Evolutionary conservation across 2,329 filamentous ascomycete genomes (phyloP).

Genomic region (Nigrospora sphaerica): DNA sequence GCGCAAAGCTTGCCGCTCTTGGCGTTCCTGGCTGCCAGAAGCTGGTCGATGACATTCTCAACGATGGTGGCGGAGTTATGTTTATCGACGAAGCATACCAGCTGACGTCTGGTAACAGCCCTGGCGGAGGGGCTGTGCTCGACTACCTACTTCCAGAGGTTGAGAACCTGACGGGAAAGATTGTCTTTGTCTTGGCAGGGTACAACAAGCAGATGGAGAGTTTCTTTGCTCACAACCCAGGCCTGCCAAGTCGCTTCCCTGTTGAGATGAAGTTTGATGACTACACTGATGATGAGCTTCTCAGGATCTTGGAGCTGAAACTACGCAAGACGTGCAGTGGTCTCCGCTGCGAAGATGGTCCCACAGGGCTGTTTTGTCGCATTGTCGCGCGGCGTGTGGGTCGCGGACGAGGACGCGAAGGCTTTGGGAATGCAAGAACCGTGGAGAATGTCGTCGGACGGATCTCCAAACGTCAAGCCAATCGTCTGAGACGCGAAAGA

Average conservation of each 20-base stretch:
- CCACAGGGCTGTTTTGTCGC: constrained; percentile 53
- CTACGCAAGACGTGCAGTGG: constrained; percentile 47
- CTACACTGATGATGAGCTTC: constrained; percentile 59
- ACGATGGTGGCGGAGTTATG: constrained; percentile 57
- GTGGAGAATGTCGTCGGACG: constrained; percentile 53
- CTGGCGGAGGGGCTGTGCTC: constrained; percentile 53
- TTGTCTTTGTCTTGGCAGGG: constrained; percentile 67
- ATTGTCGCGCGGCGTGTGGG: constrained; percentile 58
- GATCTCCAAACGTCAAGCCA: constrained; percentile 52
- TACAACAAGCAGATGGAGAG: constrained; percentile 70
- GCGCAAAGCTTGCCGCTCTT: constrained; percentile 55
- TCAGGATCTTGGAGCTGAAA: constrained; percentile 49
- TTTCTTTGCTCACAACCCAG: constrained; percentile 69
- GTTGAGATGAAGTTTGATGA: constrained; percentile 60
- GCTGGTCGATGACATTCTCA: constrained; percentile 47
- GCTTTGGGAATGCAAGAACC: constrained; percentile 67
- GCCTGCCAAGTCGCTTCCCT: constrained; percentile 63
- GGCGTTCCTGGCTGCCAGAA: constrained; percentile 53
- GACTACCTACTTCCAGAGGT: constrained; percentile 68
- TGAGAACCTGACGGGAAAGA: constrained; percentile 62
- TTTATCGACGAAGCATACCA: constrained; percentile 82
- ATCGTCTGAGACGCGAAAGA: constrained; percentile 43
- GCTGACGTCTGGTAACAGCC: constrained; percentile 50
- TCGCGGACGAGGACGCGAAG: constrained; percentile 51
- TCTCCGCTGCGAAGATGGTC: constrained; percentile 55